Base-by-base conservation (phyloP, 768 basidiomycete species). In the Auriscalpium microsporum region DNA sequence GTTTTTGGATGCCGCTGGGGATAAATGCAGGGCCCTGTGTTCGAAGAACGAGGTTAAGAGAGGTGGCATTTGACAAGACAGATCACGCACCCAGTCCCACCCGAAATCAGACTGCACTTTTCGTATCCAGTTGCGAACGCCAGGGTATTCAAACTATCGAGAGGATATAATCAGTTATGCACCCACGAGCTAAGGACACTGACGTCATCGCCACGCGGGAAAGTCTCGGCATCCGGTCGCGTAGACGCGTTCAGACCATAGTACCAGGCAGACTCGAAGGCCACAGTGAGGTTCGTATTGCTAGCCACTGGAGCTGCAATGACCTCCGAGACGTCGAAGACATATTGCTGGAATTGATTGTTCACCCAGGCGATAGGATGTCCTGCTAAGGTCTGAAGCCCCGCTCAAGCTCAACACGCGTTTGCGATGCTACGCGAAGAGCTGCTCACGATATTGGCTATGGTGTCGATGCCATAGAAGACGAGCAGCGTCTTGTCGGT, bases 21-120 rank as follows among this genome's bases (percentile, higher is more conserved):
- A 80, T 73, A 58, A 82, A 82, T 0, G 79, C 81, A 42, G 79
- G 80, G 16, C 76, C 79, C 80, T 80, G 46, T 28, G 28, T 28
- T 28, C 3, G 4, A 42, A 42, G 4, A 13, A 42, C 40, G 40
- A 17, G 17, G 3, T 13, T 13, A 34, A 50, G 8, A 50, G 36
- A 13, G 16, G 49, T 33, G 28, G 2, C 14, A 9, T 1, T 14
- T 33, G 13, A 5, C 16, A 13, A 13, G 34, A 4, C 33, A 13
- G 14, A 16, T 4, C 6, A 47, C 46, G 21, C 21, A 52, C 51
- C 51, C 38, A 52, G 23, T 83, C 80, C 80, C 80, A 83, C 1
- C 82, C 81, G 56, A 81, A 83, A 62, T 83, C 80, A 4, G 73
- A 75, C 33, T 74, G 69, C 2, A 72, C 70, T 61, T 83, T 81